Conservation (phyloP, 139 green algal genomes). For the Axilococcus clingmanii region DNA sequence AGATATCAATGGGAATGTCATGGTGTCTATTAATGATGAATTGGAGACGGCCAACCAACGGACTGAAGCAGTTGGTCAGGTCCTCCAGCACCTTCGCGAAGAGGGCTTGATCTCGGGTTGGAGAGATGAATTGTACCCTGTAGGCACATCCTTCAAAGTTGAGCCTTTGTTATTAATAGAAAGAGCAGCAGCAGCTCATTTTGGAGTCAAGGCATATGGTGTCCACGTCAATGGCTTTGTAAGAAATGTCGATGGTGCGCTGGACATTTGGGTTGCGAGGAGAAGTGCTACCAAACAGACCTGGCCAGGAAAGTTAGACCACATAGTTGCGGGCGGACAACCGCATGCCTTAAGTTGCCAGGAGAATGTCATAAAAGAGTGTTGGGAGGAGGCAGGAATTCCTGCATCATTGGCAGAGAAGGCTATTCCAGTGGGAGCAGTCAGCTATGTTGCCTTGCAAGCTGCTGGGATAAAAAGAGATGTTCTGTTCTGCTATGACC, state of each 20-base stretch:
- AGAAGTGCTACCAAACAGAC: conserved; percentile 69
- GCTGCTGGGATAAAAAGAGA: conserved; percentile 71
- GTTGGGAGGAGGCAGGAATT: conserved; percentile 85
- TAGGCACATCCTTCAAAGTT: conserved; percentile 46
- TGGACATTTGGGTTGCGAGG: conserved; percentile 81
- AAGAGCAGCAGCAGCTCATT: conserved; percentile 67
- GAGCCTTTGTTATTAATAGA: conserved; percentile 70
- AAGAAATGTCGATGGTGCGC: conserved; percentile 21
- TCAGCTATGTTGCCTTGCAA: conserved; percentile 38
- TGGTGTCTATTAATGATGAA: conserved; percentile 7
- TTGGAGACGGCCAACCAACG: neutral
- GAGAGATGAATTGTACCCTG: conserved; percentile 89
- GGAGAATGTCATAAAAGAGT: conserved; percentile 93
- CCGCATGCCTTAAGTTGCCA: conserved; percentile 51
- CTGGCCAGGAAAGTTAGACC: conserved; percentile 89
- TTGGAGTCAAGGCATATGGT: conserved; percentile 76
- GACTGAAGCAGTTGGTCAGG: neutral
- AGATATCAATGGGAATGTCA: neutral
- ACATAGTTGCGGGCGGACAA: conserved; percentile 88
- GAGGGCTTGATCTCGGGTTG: conserved; percentile 71
- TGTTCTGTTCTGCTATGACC: conserved; percentile 69
- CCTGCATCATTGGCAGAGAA: conserved; percentile 46
- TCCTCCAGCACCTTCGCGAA: conserved; percentile 22
- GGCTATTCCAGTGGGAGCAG: conserved; percentile 30
- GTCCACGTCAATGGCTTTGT: conserved; percentile 90